Base-by-base conservation (phyloP, 805 yeast species). In the Saccharomyces paradoxus region DNA sequence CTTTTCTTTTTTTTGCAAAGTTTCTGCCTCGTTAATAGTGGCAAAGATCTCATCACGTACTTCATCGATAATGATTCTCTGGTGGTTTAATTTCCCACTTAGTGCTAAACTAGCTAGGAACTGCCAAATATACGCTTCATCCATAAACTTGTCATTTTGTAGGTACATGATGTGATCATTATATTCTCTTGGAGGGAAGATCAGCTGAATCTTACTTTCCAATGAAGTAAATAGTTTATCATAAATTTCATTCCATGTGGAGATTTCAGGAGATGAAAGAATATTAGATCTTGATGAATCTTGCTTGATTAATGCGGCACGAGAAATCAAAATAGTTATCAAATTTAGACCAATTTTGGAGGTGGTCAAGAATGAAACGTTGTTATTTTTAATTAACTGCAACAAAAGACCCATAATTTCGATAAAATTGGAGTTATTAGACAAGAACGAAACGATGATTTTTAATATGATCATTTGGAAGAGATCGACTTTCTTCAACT, bases 121-220 rank as follows among this genome's bases (percentile, higher is more conserved):
- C 74, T 92, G 97, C 99, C 99, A 92, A 51, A 89, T 89, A 65
- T 91, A 90, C 41, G 90, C 81, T 60, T 84, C 90, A 64, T 86
- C 44, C 92, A 53, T 72, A 76, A 41, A 60, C 61, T 37, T 55
- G 55, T 21, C 55, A 50, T 52, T 75, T 74, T 44, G 69, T 68
- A 46, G 72, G 41, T n/a, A 54, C 51, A 10, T 74, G 12, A 66
- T 59, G 22, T 56, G 60, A 21, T 66, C 59, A 21, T 59, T 62
- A 52, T 67, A 69, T 47, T 64, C 67, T 26, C 78, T 75, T 47
- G 92, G 88, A 53, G 97, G 96, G 84, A 92, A 91, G 48, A 91
- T 81, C 17, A 82, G 75, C 1, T 86, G 77, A 55, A 92, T 77
- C 68, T 89, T 82, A 3, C 89, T 87, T 71, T 89, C 94, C 60